Evolutionary conservation across 345 rosid genomes (phyloP), one percentile per base, ranked within the genome.

Genomic region (Laguncularia racemosa): DNA sequence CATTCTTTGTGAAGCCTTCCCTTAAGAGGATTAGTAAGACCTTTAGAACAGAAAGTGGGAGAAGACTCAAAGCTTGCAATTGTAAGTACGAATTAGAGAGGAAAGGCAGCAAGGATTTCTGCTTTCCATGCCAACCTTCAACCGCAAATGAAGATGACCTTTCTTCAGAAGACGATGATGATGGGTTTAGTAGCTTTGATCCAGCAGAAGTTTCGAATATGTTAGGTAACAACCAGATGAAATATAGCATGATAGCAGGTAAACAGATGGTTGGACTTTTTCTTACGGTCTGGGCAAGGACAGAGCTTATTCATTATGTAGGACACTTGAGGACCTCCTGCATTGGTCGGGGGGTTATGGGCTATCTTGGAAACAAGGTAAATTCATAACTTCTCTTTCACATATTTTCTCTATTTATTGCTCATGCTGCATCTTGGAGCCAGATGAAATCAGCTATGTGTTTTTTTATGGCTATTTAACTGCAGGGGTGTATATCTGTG

Each of bases 61-160:
- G 79, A 55, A 78, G 73, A 67, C 76, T 88, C 18, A 88, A 88
- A 80, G 75, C 68, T 7, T 88, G 96, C 76, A 83, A 81, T 54
- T 88, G 96, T 63, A 26, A 69, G 12, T 28, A 71, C 48, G 71
- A 71, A 48, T 54, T 85, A 59, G 84, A 69, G 20, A 81, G 67
- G 65, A 88, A 70, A 59, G 52, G 67, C 7, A 66, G 72, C 46
- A 81, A 71, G 60, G 96, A 85, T 50, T 79, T 71, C 69, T 88
- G 88, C 71, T 74, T 81, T 43, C 48, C 77, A 57, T 76, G 88
- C 67, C 90, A 77, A 0, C 82, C 76, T 50, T 66, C 80, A 50
- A 38, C 71, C 28, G 33, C 64, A 10, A 80, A 63, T 18, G 84
- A 80, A 50, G 65, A 77, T 20, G 80, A 71, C 16, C 13, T 65